Conservation (phyloP, 75 land plant species). For the Gnetum montanum region DNA sequence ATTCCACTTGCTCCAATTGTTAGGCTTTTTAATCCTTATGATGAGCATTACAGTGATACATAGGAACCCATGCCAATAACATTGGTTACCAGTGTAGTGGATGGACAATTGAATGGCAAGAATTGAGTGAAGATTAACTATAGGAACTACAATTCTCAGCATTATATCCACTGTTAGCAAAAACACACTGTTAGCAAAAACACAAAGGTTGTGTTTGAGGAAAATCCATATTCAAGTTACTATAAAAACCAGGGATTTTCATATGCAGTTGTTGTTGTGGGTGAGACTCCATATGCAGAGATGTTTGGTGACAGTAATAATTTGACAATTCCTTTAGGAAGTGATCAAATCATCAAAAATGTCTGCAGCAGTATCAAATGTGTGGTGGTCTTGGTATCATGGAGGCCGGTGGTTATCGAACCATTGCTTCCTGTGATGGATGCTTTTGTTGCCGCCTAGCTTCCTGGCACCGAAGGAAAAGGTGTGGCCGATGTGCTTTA, state of each 20-base stretch:
- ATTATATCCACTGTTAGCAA: too few species aligned
- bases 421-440: constrained; percentile 38
- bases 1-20: too few species aligned
- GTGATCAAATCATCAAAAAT: constrained; percentile 13
- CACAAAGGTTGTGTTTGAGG: constrained; percentile 26
- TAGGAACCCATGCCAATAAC: constrained; percentile 69
- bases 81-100: constrained; percentile 84
- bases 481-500: constrained; percentile 67
- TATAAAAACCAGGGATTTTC: constrained; percentile 16
- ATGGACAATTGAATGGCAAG: constrained; percentile 83
- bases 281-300: constrained; percentile 50
- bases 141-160: constrained; percentile 35
- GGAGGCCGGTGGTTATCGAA: constrained; percentile 63
- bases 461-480: constrained; percentile 69
- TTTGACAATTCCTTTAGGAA: constrained; percentile 29
- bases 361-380: constrained; percentile 43
- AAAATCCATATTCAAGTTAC: constrained; percentile 15
- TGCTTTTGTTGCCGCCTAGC: constrained; percentile 82
- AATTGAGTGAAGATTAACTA: constrained; percentile 32
- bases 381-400: constrained; percentile 65
- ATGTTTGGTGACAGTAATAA: constrained; percentile 32
- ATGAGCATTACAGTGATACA: too few species aligned
- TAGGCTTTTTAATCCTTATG: too few species aligned
- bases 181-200: constrained; percentile 8
- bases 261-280: constrained; percentile 45